Conservation (phyloP, 768 basidiomycete genomes). For the Tephrocybe sp. region DNA sequence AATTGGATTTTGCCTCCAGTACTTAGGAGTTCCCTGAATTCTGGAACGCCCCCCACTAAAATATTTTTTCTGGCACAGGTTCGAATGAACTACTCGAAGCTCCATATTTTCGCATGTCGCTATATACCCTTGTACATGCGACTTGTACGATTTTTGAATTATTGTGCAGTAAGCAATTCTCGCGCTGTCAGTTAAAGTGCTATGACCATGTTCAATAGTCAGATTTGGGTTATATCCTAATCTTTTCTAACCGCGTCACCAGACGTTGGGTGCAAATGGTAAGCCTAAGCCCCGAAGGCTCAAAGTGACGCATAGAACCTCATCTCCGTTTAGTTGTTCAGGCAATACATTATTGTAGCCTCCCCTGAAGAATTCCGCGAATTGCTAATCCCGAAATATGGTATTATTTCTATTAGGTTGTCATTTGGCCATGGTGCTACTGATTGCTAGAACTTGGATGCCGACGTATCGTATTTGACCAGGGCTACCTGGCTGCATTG, state of each 20-base stretch:
- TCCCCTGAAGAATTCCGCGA: conserved; percentile 45
- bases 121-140: conserved; percentile 36
- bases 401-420: conserved; percentile 24
- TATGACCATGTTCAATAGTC: conserved; percentile 1
- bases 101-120: conserved; percentile 38
- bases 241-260: conserved; percentile 12
- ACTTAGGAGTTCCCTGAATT: conserved; percentile 11
- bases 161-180: conserved; percentile 13
- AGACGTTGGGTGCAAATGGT: conserved; percentile 1
- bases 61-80: conserved; percentile 11
- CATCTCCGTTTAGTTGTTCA: conserved; percentile 14
- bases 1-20: conserved; percentile 49
- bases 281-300: background rate
- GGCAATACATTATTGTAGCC: conserved; percentile 32
- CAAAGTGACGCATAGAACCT: background rate
- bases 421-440: background rate
- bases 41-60: background rate
- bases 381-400: conserved; percentile 44
- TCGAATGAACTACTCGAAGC: conserved; percentile 24
- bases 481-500: conserved; percentile 41
- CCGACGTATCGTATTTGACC: conserved; percentile 51
- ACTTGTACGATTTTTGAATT: conserved; percentile 21
- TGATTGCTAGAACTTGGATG: conserved; percentile 42
- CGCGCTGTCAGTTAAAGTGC: background rate
- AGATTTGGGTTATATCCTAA: conserved; percentile 7